Evolutionary conservation across 805 yeast genomes (phyloP).

Genomic region (Ogataea minuta): DNA sequence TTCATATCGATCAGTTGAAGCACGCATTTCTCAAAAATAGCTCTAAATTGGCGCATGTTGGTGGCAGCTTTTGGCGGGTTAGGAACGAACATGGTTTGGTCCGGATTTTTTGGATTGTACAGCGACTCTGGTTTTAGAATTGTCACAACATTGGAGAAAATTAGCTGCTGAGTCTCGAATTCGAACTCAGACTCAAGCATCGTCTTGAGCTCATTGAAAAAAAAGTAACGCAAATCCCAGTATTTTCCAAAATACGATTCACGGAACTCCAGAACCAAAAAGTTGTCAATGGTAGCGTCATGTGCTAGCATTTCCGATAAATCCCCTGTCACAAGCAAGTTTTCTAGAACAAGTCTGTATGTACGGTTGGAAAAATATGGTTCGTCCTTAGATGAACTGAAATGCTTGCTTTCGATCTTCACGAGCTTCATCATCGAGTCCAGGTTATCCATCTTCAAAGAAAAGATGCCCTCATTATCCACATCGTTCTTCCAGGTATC

Average conservation of each 20-base stretch:
- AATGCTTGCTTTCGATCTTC: constrained; percentile 52
- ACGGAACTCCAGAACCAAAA: constrained; percentile 46
- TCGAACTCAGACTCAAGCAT: constrained; percentile 13
- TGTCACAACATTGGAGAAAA: constrained; percentile 42
- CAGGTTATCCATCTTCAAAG: constrained; percentile 51
- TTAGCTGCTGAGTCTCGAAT: constrained; percentile 11
- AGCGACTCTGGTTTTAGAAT: constrained; percentile 32
- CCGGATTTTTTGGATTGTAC: constrained; percentile 36
- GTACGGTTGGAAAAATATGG: constrained; percentile 62
- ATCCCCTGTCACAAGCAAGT: constrained; percentile 33
- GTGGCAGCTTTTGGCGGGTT: constrained; percentile 46
- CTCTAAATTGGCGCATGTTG: constrained; percentile 44
- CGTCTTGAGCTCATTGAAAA: constrained; percentile 49
- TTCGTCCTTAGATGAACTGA: constrained; percentile 50
- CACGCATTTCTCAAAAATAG: constrained; percentile 71
- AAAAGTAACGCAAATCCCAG: constrained; percentile 79
- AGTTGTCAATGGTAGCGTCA: constrained; percentile 47
- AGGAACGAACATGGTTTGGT: constrained; percentile 35
- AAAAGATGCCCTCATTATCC: constrained; percentile 36
- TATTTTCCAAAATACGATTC: constrained; percentile 52
- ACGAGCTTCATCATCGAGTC: constrained; percentile 56
- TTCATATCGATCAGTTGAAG: constrained; percentile 52
- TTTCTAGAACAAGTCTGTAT: constrained; percentile 41
- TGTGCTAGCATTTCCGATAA: constrained; percentile 37
- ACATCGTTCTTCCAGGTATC: constrained; percentile 39